A percentile compares a stretch with the other conserved stretches of the same genome.
These are phyloP conservation scores for Hypoxylon sp. DNA, from an alignment of 2,329 filamentous ascomycete genomes.

Conservation along the genomic window DNA sequence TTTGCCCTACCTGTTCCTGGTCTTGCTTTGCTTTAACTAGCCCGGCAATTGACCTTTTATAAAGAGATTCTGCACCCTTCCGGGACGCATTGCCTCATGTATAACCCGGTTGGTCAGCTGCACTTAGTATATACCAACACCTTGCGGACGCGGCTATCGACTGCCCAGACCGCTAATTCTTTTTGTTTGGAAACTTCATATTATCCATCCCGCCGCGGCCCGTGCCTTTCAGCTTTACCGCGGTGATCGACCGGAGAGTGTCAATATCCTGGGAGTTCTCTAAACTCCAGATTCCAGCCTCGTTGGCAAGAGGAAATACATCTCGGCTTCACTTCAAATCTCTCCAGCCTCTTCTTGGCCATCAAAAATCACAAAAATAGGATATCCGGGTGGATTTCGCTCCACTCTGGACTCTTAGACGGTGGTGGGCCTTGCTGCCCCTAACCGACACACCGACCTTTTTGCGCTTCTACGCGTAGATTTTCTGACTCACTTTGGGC, in stretches of 20 bases:
- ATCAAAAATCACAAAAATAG: constrained; percentile 11
- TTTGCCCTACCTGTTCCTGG: constrained; percentile 31
- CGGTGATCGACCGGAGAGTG: constrained; percentile 15
- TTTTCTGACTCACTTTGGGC: constrained; percentile 25
- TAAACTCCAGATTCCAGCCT: constrained; percentile 21
- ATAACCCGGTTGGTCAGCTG: constrained; percentile 41
- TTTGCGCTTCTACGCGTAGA: constrained; percentile 28
- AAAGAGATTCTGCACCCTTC: constrained; percentile 39
- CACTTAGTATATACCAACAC: constrained; percentile 42
- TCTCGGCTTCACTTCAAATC: constrained; percentile 9
- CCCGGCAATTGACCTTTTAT: constrained; percentile 37
- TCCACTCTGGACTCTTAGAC: constrained; percentile 21
- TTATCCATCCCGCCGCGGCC: constrained; percentile 31
- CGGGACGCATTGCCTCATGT: constrained; percentile 42
- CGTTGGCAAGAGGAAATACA: constrained; percentile 22
- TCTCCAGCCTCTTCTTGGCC: constrained; percentile 5
- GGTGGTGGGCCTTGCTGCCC: constrained; percentile 45
- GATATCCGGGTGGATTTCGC: constrained; percentile 1
- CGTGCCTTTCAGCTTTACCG: constrained; percentile 24
- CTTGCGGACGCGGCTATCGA: constrained; percentile 41
- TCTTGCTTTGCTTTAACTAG: constrained; percentile 45
- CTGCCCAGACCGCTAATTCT: constrained; percentile 38
- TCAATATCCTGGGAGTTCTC: constrained; percentile 23
- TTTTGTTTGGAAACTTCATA: constrained; percentile 31
- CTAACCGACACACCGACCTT: constrained; percentile 41